Base-by-base conservation (phyloP, 2,329 filamentous ascomycete species). In the Elsinoe australis region DNA sequence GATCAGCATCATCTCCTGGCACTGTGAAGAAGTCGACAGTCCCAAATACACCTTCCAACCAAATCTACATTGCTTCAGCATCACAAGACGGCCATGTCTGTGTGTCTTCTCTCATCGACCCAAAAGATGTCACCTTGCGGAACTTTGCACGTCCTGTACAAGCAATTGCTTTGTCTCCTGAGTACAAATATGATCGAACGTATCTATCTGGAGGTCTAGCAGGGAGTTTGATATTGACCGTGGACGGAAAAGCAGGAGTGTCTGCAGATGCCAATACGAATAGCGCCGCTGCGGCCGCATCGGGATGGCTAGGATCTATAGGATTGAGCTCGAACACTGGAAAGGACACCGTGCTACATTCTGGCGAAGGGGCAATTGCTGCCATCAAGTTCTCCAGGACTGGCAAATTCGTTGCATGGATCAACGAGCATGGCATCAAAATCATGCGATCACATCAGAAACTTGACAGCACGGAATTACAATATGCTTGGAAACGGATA, bases 1-100 rank as follows among this genome's bases (percentile, higher is more conserved):
- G 38, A 22, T 28, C 35, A 2, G 24, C 51, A 5, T 21, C 36
- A 3, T 42, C 48, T 14, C 31, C 38, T 15, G 36, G 19, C 5
- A 36, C 39, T 28, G 18, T 29, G 15, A 44, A 75, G 50, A 74
- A 83, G 53, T 65, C 69, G 0, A 64, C 70, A 1, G 71, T 95
- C 2, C 80, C 85, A 0, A 80, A 82, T 51, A 87, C 75, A 0
- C 85, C 87, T 0, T 89, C 87, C 1, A 96, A 95, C 59, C 83
- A 89, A 47, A 94, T 98, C 32, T 86, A 92, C 63, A 85, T 98
- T 55, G 90, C 85, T 1, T 94, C 90, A 1, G 87, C 92, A 0
- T 96, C 92, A 0, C 86, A 94, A 61, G 92, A 98, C 64, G 94
- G 92, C 14, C 90, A 95, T 61, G 87, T 98, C 10, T 96, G 92